Evolutionary conservation across 2,329 filamentous ascomycete species (phyloP), one percentile per base, ranked within the genome.

Genomic region (Aspergillus sp.): DNA sequence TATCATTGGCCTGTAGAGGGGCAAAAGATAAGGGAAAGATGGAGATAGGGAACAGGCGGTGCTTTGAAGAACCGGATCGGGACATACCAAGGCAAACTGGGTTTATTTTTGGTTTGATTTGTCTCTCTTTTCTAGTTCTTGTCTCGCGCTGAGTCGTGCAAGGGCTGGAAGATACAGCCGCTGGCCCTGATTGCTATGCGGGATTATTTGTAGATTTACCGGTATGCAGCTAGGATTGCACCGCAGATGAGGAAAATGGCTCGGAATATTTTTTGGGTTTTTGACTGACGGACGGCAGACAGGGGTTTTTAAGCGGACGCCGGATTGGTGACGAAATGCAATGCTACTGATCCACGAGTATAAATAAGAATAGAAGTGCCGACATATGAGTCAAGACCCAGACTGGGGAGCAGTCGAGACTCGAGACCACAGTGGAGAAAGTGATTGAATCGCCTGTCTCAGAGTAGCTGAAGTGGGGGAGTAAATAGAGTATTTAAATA

Each of bases 11-110:
- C 52, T 48, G 43, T 62, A 59, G 64, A 61, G 64, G 64, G 63
- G 62, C 52, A 58, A 31, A 31, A 69, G 67, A 69, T 69, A 70
- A 70, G 66, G 55, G 35, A 23, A 19, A 54, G 51, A 54, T 52
- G 37, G 7, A 44, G 14, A 21, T 17, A 31, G 19, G 35, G 27
- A 31, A 31, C 27, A 31, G 27, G 27, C 9, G 35, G 35, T 37
- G 35, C 35, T 37, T n/a, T 37, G 35, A 37, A 37, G 35, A 37
- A n/a, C 15, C 15, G 12, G 35, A 37, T n/a, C 14, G 17, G 27
- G 40, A 43, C 40, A 43, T 43, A 43, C 40, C 40, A 45, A 31
- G 44, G n/a, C 44, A 15, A 8, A 46, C 23, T 8, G 35, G 35
- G 6, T n/a, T 46, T 46, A 46, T 46, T 46, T 46, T 27, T 27